These are phyloP conservation scores for Colletotrichum magnum DNA, from an alignment of 2,329 filamentous ascomycete genomes.

Conservation along the genomic window DNA sequence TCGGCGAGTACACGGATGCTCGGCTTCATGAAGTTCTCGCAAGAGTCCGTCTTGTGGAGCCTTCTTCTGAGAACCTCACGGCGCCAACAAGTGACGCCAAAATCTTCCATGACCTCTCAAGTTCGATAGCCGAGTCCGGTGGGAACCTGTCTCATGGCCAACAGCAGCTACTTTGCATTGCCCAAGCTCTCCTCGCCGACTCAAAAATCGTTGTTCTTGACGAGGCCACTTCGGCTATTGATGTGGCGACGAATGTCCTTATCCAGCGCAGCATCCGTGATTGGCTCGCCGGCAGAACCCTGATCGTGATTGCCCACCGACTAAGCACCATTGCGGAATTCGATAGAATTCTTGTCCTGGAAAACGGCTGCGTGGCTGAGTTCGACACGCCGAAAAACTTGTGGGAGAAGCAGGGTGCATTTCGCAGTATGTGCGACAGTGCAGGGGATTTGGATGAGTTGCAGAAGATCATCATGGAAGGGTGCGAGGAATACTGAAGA, in stretches of 20 bases:
- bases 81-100: conserved; percentile 53
- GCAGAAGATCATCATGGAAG: conserved; percentile 34
- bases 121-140: conserved; percentile 73
- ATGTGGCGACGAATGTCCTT: conserved; percentile 75
- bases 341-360: conserved; percentile 74
- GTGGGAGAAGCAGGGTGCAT: conserved; percentile 55
- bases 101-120: conserved; percentile 67
- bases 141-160: conserved; percentile 55
- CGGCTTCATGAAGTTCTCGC: conserved; percentile 78
- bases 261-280: conserved; percentile 76
- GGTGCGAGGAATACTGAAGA: background rate
- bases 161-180: conserved; percentile 72
- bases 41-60: conserved; percentile 75
- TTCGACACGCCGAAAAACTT: conserved; percentile 56
- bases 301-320: conserved; percentile 77
- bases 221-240: conserved; percentile 78
- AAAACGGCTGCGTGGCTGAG: conserved; percentile 65
- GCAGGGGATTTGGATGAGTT: conserved; percentile 44
- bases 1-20: conserved; percentile 76
- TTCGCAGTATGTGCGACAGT: background rate
- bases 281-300: conserved; percentile 71
- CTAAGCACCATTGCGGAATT: conserved; percentile 78
- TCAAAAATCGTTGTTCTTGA: conserved; percentile 79
- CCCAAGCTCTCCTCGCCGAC: conserved; percentile 72
- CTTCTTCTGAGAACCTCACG: conserved; percentile 47